Base-by-base conservation (phyloP, 2,329 filamentous ascomycete genomes). In the Aureobasidium sp. region DNA sequence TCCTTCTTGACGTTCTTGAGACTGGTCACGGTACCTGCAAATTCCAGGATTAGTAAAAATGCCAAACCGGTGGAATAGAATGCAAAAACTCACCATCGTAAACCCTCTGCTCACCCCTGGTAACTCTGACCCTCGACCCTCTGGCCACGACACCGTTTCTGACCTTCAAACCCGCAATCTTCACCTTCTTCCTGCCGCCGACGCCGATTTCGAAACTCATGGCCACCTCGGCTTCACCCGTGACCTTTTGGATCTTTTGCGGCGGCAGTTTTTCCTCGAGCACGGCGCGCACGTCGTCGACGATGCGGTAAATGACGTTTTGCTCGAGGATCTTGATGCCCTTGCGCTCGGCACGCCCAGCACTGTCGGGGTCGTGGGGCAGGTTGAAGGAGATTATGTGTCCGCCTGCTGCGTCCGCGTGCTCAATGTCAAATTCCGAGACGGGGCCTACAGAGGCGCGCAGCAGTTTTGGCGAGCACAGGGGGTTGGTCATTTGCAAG, bases 1-100 rank as follows among this genome's bases (percentile, higher is more conserved):
- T 96, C 90, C 72, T 95, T 95, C 80, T 97, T 96, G 72, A 88
- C 84, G 69, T 95, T 89, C 77, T 94, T 96, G 61, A 99, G 83
- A 1, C 89, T 89, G 19, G 84, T 81, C 45, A 97, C 83, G 55
- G 81, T 81, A 65, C 92, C 93, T 96, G 61, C 23, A 11, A 21
- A 29, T 60, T 10, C 4, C 40, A 58, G n/a, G n/a, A n/a, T n/a
- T n/a, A n/a, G n/a, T n/a, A n/a, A n/a, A n/a, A n/a, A n/a, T n/a
- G n/a, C n/a, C n/a, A n/a, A n/a, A n/a, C n/a, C n/a, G n/a, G n/a
- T n/a, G n/a, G n/a, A n/a, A n/a, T n/a, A n/a, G n/a, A n/a, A n/a
- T n/a, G n/a, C n/a, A 27, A 9, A 35, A 63, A 79, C 88, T 77
- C 79, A 95, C 93, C 93, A 72, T 95, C 87, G 70, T 87, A 94